Evolutionary conservation across 805 yeast genomes (phyloP).

Genomic region (Candida taoyuanica): DNA sequence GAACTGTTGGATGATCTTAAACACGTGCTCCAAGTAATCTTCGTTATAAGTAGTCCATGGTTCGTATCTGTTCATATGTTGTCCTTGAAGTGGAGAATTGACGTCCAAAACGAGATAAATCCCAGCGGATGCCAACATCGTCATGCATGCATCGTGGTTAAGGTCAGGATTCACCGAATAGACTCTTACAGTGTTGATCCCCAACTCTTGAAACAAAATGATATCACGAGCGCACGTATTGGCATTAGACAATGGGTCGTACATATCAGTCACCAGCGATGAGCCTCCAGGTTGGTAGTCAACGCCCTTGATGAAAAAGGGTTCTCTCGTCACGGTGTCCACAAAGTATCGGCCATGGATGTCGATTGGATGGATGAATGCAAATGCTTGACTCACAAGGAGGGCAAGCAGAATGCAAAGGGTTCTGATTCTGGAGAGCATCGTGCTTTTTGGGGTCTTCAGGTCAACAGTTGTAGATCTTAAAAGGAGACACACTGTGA

Average conservation of each 20-base stretch:
- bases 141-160: constrained; percentile 88
- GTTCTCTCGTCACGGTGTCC: constrained; percentile 68
- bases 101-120: constrained; percentile 90
- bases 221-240: constrained; percentile 77
- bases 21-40: constrained; percentile 68
- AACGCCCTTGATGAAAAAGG: constrained; percentile 79
- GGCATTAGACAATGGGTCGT: constrained; percentile 77
- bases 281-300: constrained; percentile 98
- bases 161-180: constrained; percentile 81
- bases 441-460: no score
- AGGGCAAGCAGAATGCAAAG: neutral
- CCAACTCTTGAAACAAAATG: constrained; percentile 72
- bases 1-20: constrained; percentile 76
- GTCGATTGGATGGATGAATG: constrained; percentile 58
- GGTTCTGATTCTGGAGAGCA: constrained; percentile 1
- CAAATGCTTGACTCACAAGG: constrained; percentile 10
- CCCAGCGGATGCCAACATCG: constrained; percentile 84
- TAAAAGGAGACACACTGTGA: no score
- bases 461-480: no score
- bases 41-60: constrained; percentile 87
- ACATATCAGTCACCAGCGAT: constrained; percentile 51
- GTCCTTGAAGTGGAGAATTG: constrained; percentile 75
- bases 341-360: constrained; percentile 68
- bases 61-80: constrained; percentile 83
- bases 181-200: constrained; percentile 82